phyloP scores from a whole-genome alignment of 139 green algal genomes.

The Medakamo hakoo region DNA sequence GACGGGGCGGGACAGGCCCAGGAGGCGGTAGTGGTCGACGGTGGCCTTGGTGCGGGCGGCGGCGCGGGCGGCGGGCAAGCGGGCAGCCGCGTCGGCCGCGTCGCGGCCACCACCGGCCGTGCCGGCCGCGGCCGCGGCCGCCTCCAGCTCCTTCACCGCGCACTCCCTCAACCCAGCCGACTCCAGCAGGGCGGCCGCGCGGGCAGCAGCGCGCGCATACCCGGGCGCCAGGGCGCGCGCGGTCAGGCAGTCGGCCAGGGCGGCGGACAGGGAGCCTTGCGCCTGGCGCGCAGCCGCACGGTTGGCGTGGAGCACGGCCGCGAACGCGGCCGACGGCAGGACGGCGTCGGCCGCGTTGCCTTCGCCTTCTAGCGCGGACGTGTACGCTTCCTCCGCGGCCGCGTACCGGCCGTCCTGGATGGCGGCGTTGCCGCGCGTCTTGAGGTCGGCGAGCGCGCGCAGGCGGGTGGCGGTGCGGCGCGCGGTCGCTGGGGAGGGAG shows the following conservation, averaged over 20 bases:
- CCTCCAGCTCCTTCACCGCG: slow-evolving; percentile 15
- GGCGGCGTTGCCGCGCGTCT: slow-evolving; percentile 1
- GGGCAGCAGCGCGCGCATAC: slow-evolving; percentile 21
- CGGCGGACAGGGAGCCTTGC: slow-evolving; percentile 17
- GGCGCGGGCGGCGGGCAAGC: not conserved
- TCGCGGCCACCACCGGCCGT: too few species aligned
- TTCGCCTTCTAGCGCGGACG: slow-evolving; percentile 1
- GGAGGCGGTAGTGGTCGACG: not conserved
- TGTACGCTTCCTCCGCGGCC: slow-evolving; percentile 9
- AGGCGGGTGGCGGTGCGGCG: not conserved
- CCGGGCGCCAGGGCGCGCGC: slow-evolving; percentile 33
- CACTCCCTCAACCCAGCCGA: slow-evolving; percentile 13
- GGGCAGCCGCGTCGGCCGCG: not conserved
- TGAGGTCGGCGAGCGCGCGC: not conserved
- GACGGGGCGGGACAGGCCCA: not conserved
- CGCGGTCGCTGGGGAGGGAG: not conserved
- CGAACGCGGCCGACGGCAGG: slow-evolving; percentile 13
- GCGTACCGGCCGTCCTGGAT: slow-evolving; percentile 1
- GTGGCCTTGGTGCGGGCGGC: not conserved
- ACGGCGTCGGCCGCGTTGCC: too few species aligned
- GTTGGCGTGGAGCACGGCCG: slow-evolving; percentile 52
- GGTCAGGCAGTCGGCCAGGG: slow-evolving; percentile 47
- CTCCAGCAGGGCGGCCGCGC: slow-evolving; percentile 10
- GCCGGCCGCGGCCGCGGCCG: not conserved
- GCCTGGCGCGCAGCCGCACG: slow-evolving; percentile 36